Base-by-base conservation (phyloP, 2,329 filamentous ascomycete species). In the Diaporthe capsici region DNA sequence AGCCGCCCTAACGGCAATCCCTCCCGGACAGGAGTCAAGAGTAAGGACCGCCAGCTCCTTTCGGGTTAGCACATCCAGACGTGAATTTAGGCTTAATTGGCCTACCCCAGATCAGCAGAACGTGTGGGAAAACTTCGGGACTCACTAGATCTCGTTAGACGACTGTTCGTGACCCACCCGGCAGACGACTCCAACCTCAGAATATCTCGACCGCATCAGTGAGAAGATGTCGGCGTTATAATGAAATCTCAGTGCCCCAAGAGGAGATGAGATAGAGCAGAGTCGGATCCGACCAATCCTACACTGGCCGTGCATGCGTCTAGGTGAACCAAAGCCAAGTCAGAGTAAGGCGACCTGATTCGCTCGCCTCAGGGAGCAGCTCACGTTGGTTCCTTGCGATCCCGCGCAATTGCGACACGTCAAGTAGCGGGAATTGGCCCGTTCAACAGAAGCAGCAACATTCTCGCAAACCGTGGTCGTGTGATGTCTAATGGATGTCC, bases 31-130 rank as follows among this genome's bases (percentile, higher is more conserved):
- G 17, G 31, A 75, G 74, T 70, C 74, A 75, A 42, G 58, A 65
- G 57, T 58, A 22, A 49, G 34, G 42, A 60, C 31, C n/a, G 39
- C 28, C 49, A 42, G 28, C 72, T 42, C 47, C 39, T 58, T 67
- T 44, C 34, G 57, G 51, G 34, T 34, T 28, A 75, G 44, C 51
- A 51, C 22, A 58, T 34, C 49, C 74, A 44, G 44, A 17, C 2
- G 17, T 67, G 60, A n/a, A 73, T 75, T 75, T 75, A 75, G 74
- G 60, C 74, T 75, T 9, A 75, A 75, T 73, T 67, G 70, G 31
- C 42, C 17, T 28, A 31, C 22, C 25, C 31, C 25, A 34, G 34
- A 58, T 47, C 39, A 57, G 34, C 31, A 31, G 12, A 47, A 20
- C 1, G 6, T 28, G 9, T 67, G 74, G 74, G 17, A 73, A 73